Evolutionary conservation across 768 basidiomycete species (phyloP).

Genomic region (Trametes gibbosa): DNA sequence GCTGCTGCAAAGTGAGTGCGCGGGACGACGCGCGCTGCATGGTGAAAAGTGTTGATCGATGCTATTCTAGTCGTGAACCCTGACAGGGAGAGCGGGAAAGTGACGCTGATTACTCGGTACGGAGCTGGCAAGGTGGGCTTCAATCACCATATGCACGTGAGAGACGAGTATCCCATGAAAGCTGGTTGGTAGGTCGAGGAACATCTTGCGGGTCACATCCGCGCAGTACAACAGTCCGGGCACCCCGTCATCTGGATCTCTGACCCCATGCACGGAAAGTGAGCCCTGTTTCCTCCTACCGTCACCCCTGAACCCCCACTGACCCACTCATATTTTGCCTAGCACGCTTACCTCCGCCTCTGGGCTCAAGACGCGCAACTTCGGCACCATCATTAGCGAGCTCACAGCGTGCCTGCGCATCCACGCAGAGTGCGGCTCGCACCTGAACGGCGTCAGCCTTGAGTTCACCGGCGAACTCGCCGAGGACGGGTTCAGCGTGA

Average conservation of each 20-base stretch:
- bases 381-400: constrained; percentile 85
- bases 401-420: constrained; percentile 79
- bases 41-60: not conserved
- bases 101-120: constrained; percentile 92
- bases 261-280: constrained; percentile 99
- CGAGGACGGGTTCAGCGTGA: constrained; percentile 90
- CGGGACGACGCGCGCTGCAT: not conserved
- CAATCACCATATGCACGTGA: not conserved
- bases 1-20: constrained; percentile 67
- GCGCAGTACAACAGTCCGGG: constrained; percentile 69
- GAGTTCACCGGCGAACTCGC: constrained; percentile 84
- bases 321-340: not conserved
- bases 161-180: not conserved
- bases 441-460: constrained; percentile 64
- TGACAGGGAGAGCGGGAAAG: constrained; percentile 72
- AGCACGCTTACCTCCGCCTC: constrained; percentile 81
- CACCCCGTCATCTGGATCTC: constrained; percentile 94
- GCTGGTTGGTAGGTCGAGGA: constrained; percentile 60
- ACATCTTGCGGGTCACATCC: constrained; percentile 77
- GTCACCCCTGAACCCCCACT: no score
- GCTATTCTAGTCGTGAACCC: constrained; percentile 76
- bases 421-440: constrained; percentile 70
- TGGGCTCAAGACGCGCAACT: constrained; percentile 88
- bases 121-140: constrained; percentile 74
- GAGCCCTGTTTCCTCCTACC: constrained; percentile 31